These are phyloP conservation scores for Leishmania tropica DNA, from an alignment of 208 protist genomes.

Conservation along the genomic window DNA sequence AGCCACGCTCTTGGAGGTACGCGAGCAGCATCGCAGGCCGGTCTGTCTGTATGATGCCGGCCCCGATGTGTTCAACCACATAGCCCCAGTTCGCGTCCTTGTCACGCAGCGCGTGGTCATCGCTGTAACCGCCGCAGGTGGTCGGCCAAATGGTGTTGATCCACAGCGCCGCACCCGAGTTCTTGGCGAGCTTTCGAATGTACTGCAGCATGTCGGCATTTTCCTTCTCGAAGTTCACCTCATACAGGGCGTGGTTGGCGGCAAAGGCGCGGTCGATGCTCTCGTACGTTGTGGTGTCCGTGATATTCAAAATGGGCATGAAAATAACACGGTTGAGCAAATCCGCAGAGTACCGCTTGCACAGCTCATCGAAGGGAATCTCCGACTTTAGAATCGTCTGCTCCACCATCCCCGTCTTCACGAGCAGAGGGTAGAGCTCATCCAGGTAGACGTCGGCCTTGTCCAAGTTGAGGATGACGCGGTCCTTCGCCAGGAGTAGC, in stretches of 20 bases:
- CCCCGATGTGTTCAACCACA: slow-evolving; percentile 43
- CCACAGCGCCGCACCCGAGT: slow-evolving; percentile 47
- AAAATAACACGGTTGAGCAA: slow-evolving; percentile 60
- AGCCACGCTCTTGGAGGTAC: slow-evolving; percentile 43
- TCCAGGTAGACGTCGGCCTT: slow-evolving; percentile 71
- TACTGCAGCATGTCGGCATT: slow-evolving; percentile 32
- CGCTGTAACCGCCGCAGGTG: slow-evolving; percentile 63
- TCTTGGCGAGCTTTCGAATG: slow-evolving; percentile 39
- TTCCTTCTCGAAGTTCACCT: slow-evolving; percentile 66
- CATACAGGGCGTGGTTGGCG: slow-evolving; percentile 44
- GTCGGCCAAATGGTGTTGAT: slow-evolving; percentile 75
- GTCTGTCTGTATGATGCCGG: slow-evolving; percentile 67
- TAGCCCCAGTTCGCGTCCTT: slow-evolving; percentile 63
- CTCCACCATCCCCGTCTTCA: slow-evolving; percentile 42
- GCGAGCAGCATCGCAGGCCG: slow-evolving; percentile 52
- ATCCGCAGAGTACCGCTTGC: slow-evolving; percentile 38
- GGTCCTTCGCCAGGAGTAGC: slow-evolving; percentile 39
- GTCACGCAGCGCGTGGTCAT: slow-evolving; percentile 59
- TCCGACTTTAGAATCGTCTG: slow-evolving; percentile 72
- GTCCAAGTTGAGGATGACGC: slow-evolving; percentile 61
- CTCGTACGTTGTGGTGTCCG: slow-evolving; percentile 36
- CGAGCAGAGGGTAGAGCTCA: slow-evolving; percentile 47
- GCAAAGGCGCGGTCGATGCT: slow-evolving; percentile 40
- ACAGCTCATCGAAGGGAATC: slow-evolving; percentile 40
- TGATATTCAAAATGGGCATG: slow-evolving; percentile 65